Base-by-base conservation (phyloP, 1,284 basidiomycete genomes). In the Taiwanofungus camphoratus region DNA sequence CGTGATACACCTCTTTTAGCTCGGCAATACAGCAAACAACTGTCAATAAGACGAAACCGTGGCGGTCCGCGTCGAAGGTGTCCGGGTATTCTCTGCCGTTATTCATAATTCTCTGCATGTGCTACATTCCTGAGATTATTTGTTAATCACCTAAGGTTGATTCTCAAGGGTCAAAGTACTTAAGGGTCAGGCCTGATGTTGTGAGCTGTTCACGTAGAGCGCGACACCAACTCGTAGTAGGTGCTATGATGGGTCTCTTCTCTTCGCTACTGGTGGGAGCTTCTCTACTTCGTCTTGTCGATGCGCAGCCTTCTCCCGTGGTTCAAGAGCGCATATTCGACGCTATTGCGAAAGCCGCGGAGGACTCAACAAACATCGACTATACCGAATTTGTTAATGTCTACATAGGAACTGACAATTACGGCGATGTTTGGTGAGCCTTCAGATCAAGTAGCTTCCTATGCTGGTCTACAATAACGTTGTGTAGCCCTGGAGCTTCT, bases 381-480 rank as follows among this genome's bases (percentile, higher is more conserved):
- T 82, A 79, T 55, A 80, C 81, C 2, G 64, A 71, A 32, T 82
- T 83, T 49, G 81, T 83, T 15, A 83, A 83, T 52, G 77, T 79
- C 5, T 83, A 81, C 63, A 82, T 83, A 52, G 80, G 80, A n/a
- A 82, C 79, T 42, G 78, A 79, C 55, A 79, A 82, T 55, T 71
- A 68, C 49, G 80, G 80, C 24, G 78, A 83, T 70, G 81, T 84
- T 29, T 83, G 79, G 79, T 81, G 59, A 52, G 70, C 32, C 26
- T 26, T 22, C 21, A 21, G 16, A 22, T 45, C 42, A n/a, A 22
- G 39, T 5, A 5, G 15, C 20, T 18, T 20, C n/a, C n/a, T n/a
- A n/a, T n/a, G n/a, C n/a, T n/a, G n/a, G n/a, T n/a, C n/a, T n/a
- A n/a, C 30, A 20, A 12, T 3, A 5, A 7, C 11, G 11, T n/a